Evolutionary conservation across 768 basidiomycete genomes (phyloP).

Genomic region (Calocera viscosa): DNA sequence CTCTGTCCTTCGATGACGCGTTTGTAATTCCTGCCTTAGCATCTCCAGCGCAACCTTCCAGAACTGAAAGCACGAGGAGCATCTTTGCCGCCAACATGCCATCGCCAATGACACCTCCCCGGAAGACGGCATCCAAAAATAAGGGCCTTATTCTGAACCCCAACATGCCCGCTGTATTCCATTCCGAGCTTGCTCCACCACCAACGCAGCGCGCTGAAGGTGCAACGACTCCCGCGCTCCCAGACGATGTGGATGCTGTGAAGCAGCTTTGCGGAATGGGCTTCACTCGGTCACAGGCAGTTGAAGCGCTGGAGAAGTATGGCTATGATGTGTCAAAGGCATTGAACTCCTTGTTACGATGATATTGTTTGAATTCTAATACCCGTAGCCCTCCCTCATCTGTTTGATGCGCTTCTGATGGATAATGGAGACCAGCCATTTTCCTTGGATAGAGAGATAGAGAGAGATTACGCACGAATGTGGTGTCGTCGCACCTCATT

Average conservation of each 20-base stretch:
- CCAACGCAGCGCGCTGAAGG: constrained; percentile 34
- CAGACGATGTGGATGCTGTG: constrained; percentile 64
- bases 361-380: not conserved
- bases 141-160: constrained; percentile 29
- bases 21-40: constrained; percentile 29
- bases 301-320: constrained; percentile 70
- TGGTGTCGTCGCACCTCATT: too few species aligned
- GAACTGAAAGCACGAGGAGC: constrained; percentile 18
- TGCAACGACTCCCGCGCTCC: constrained; percentile 40
- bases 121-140: constrained; percentile 40
- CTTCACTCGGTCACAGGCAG: constrained; percentile 69
- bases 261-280: constrained; percentile 82
- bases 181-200: constrained; percentile 30
- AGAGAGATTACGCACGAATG: too few species aligned
- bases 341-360: constrained; percentile 54
- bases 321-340: constrained; percentile 73
- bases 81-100: constrained; percentile 43
- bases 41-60: constrained; percentile 14
- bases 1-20: constrained; percentile 36
- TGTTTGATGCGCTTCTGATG: too few species aligned
- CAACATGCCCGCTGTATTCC: constrained; percentile 20
- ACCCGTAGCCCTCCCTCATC: too few species aligned
- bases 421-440: too few species aligned
- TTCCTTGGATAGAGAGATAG: too few species aligned
- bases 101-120: constrained; percentile 26